Base-by-base conservation (phyloP, 2,329 filamentous ascomycete species). In the Diaporthe vexans region DNA sequence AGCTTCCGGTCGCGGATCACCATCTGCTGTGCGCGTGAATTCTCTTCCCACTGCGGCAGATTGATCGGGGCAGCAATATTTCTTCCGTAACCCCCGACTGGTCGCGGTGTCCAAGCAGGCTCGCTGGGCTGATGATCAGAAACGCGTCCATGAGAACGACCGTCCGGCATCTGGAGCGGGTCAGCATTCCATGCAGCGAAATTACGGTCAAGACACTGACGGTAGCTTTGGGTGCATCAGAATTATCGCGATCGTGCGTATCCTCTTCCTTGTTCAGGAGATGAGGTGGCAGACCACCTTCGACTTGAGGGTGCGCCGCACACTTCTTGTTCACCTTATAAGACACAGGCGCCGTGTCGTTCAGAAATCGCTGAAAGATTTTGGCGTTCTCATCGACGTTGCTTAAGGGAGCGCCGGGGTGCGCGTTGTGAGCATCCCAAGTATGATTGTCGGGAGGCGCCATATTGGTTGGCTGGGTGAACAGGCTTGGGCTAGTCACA, bases 211-310 rank as follows among this genome's bases (percentile, higher is more conserved):
- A 54, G 33, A n/a, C 5, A 68, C 63, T 54, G 26, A 68, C 63
- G 15, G 33, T 54, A 8, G 63, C 48, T 40, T 11, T 26, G 29
- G 48, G 48, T 21, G 63, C 40, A 17, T 5, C n/a, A n/a, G 46
- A 15, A 21, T 21, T 15, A 24, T 17, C 19, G 7, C 19, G n/a
- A 33, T 68, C 33, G 33, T 40, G 46, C n/a, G 33, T 10, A 21
- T 29, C 15, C 24, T 40, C 48, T 24, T 15, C 33, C 48, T 9
- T 9, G 21, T 68, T 68, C 63, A 68, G 15, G n/a, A 68, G 48
- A 19, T 68, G 63, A n/a, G 63, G 63, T 21, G 63, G 63, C 5
- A 68, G 33, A 26, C 63, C 63, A 21, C 63, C 63, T 68, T 52
- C 33, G n/a, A 68, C 35, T 9, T 10, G 48, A 5, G 33, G 29